These are phyloP conservation scores for Diaporthe ilicicola DNA, from an alignment of 2,329 filamentous ascomycete species.

Conservation along the genomic window DNA sequence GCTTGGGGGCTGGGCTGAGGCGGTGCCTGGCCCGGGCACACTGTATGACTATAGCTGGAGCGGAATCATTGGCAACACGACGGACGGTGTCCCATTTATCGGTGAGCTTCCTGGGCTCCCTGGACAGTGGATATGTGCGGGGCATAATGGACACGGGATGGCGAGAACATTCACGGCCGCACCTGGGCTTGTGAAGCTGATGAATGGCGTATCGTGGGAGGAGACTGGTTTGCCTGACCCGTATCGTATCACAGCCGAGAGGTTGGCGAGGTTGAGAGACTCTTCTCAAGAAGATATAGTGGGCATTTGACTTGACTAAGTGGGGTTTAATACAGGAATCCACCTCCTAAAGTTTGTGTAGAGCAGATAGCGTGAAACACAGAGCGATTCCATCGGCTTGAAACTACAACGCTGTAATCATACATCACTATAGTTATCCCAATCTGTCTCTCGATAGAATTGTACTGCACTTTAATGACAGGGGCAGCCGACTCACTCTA, in stretches of 20 bases:
- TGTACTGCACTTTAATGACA: no score
- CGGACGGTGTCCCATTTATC: slow-evolving; percentile 55
- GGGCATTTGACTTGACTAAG: background rate
- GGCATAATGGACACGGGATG: slow-evolving; percentile 57
- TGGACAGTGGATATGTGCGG: slow-evolving; percentile 57
- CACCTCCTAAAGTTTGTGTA: no score
- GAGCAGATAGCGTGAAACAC: no score
- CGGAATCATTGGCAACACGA: slow-evolving; percentile 25
- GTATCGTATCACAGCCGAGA: slow-evolving; percentile 32
- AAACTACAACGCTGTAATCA: no score
- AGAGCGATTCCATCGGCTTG: no score
- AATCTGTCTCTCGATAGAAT: no score
- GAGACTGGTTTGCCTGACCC: slow-evolving; percentile 43
- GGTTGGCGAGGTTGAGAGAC: slow-evolving; percentile 7
- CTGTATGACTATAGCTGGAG: slow-evolving; percentile 38
- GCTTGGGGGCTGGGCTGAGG: slow-evolving; percentile 40
- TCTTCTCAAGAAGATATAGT: background rate
- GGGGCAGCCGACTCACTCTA: no score
- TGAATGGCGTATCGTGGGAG: slow-evolving; percentile 47
- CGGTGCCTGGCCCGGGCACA: slow-evolving; percentile 39
- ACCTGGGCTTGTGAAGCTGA: slow-evolving; percentile 51
- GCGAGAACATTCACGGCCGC: slow-evolving; percentile 56
- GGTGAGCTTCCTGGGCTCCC: slow-evolving; percentile 48
- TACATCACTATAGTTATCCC: no score
- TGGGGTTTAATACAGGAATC: no score